These are phyloP conservation scores for Tolypocladium endophyticum DNA, from an alignment of 2,329 filamentous ascomycete species.

Conservation along the genomic window DNA sequence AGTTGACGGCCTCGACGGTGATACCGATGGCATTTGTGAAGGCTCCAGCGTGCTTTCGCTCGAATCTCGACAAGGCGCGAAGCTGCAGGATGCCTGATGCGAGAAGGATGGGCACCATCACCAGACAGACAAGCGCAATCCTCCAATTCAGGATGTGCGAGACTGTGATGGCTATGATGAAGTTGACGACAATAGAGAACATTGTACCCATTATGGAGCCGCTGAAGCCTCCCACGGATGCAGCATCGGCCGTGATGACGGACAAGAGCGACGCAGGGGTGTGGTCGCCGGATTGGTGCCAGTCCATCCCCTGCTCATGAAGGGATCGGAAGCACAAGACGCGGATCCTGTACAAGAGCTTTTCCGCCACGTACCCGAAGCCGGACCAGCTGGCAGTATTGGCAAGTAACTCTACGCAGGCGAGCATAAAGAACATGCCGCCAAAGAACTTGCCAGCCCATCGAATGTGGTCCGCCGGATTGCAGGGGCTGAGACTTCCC, in stretches of 20 bases:
- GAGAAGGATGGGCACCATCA: constrained; percentile 57
- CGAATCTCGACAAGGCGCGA: constrained; percentile 48
- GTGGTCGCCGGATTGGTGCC: constrained; percentile 57
- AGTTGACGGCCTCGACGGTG: constrained; percentile 56
- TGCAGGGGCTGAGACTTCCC: constrained; percentile 35
- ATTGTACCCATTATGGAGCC: constrained; percentile 61
- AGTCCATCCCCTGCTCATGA: constrained; percentile 56
- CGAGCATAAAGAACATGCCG: constrained; percentile 45
- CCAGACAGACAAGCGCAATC: constrained; percentile 62
- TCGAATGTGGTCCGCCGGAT: constrained; percentile 24
- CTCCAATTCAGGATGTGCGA: constrained; percentile 66
- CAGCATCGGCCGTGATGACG: constrained; percentile 59
- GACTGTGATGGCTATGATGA: constrained; percentile 56
- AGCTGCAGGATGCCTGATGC: constrained; percentile 61
- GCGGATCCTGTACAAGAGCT: constrained; percentile 52
- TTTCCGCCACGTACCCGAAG: constrained; percentile 45
- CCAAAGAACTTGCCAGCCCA: constrained; percentile 36
- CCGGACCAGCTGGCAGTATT: constrained; percentile 46
- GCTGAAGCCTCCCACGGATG: constrained; percentile 55
- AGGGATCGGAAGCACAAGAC: constrained; percentile 55
- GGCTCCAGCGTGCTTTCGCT: constrained; percentile 52
- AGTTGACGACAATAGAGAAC: constrained; percentile 57
- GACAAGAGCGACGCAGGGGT: constrained; percentile 52
- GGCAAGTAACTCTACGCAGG: constrained; percentile 33
- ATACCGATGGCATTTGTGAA: constrained; percentile 54